Base-by-base conservation (phyloP, 352 stramenopile genomes). In the Phytophthora colocasiae region DNA sequence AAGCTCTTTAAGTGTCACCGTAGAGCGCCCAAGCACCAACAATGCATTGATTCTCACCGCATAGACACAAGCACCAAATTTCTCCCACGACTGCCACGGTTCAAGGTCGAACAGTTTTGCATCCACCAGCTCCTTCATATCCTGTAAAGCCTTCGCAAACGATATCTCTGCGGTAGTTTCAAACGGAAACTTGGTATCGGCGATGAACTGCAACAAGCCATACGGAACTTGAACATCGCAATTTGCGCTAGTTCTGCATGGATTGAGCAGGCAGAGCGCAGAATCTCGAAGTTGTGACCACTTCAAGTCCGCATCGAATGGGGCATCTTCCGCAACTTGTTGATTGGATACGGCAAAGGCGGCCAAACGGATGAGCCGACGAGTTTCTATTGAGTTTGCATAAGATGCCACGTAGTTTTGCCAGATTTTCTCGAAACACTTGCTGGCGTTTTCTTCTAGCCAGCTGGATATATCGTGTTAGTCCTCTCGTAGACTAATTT, bases 41-140 rank as follows among this genome's bases (percentile, higher is more conserved):
- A 71, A 65, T 27, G 58, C 65, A 61, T 76, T 71, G 19, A 81
- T 76, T 78, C 56, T 65, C 46, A 77, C 46, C 31, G 59, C 63
- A 73, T 81, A 73, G 27, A 81, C 73, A n/a, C 57, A 75, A 66
- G 68, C 52, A 66, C 73, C 73, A 29, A 81, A 71, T 11, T 73
- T 66, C 29, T 70, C 58, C 53, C 53, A 62, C 6, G 15, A 58
- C 38, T 57, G 52, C 53, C 59, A 45, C 15, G 45, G 4, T 41
- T 62, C 44, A 54, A 61, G 14, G 2, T 32, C 2, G 12, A 50
- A 59, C 47, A 62, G 55, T 29, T 2, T 40, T 6, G 8, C 8
- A 19, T 73, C 39, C 2, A 71, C 63, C 9, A 17, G 6, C 9
- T 49, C 4, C 7, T 40, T 40, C 41, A 62, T 3, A 44, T 58